A percentile compares a stretch with the other conserved stretches of the same genome.
These are phyloP conservation scores for Trichothecium roseum DNA, from an alignment of 2,329 filamentous ascomycete species.

Conservation along the genomic window DNA sequence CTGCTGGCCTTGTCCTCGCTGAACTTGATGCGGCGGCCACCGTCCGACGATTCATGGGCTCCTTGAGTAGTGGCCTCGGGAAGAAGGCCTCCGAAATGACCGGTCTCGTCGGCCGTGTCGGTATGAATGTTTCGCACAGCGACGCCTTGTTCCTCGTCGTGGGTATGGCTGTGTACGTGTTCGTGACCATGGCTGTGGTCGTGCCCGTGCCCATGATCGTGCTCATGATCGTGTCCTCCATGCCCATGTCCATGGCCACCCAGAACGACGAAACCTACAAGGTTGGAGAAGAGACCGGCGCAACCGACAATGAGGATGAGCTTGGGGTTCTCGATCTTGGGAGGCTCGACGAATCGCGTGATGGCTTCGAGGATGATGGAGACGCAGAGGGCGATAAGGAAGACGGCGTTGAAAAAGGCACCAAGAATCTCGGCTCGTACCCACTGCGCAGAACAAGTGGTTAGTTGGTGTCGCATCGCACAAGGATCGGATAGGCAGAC, in stretches of 20 bases:
- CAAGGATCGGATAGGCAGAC: not conserved
- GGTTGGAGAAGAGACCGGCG: constrained; percentile 76
- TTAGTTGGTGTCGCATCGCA: constrained; percentile 11
- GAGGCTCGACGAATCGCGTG: constrained; percentile 83
- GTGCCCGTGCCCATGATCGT: constrained; percentile 33
- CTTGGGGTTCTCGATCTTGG: constrained; percentile 73
- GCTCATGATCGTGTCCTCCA: constrained; percentile 40
- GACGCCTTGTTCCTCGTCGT: constrained; percentile 42
- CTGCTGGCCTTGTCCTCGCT: constrained; percentile 16
- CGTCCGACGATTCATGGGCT: constrained; percentile 20
- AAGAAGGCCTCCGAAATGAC: constrained; percentile 44
- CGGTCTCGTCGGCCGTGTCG: constrained; percentile 43
- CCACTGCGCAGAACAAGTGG: constrained; percentile 48
- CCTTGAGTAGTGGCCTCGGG: constrained; percentile 28
- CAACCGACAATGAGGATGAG: constrained; percentile 86
- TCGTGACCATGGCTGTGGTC: constrained; percentile 20
- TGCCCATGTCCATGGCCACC: constrained; percentile 80
- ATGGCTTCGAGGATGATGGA: constrained; percentile 95
- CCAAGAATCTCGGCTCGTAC: constrained; percentile 94
- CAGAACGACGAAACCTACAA: constrained; percentile 80
- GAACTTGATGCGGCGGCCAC: constrained; percentile 29
- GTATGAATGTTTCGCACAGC: constrained; percentile 26
- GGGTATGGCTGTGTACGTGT: constrained; percentile 17
- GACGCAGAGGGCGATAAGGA: constrained; percentile 89
- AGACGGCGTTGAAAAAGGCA: constrained; percentile 94